Evolutionary conservation across 1,139 yeast genomes (phyloP), one percentile per base, ranked within the genome.

Genomic region (Saccharomycopsis phalli): DNA sequence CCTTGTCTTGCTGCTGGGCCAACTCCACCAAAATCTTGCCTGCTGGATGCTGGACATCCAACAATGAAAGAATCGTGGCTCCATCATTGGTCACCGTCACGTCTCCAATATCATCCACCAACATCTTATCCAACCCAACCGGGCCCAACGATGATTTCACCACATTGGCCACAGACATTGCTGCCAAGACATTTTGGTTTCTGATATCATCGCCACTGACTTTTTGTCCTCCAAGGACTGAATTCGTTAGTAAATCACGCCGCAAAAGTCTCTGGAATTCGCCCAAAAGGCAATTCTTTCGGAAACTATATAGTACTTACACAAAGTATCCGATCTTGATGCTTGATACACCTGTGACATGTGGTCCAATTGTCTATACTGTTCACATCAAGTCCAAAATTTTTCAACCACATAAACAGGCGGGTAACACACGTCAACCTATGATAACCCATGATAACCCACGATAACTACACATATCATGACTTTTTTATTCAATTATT

Each of bases 1-100:
- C 98, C 56, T 95, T 76, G 60, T 93, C 99, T 65, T 93, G 99
- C 60, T 93, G 98, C 60, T 91, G 96, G 3, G 98, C 99, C 57
- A 93, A 72, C 58, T 93, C 98, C 37, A 93, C 98, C 48, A 93
- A 69, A 51, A 93, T 91, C 64, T 86, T 87, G 18, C 98, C 98
- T 0, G 98, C 98, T 27, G 99, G 99, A 60, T 93, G 99, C 62
- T 93, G 96, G 41, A 93, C 97, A 58, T 93, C 98, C 50, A 93
- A 69, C 46, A 93, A 65, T 8, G 91, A 73, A 50, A 93, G 69
- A 51, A 93, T 93, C 6, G 98, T 93, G 43, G 99, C 98, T 49
- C 99, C 99, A 61, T 93, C 99, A 59, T 93, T 93, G 40, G 99
- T 93, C 41, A 93, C 97, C 4, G 96, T 88, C 37, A 93, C 97